Conservation (phyloP, 192 early-diverging fungal genomes). For the Coemansia sp. region DNA sequence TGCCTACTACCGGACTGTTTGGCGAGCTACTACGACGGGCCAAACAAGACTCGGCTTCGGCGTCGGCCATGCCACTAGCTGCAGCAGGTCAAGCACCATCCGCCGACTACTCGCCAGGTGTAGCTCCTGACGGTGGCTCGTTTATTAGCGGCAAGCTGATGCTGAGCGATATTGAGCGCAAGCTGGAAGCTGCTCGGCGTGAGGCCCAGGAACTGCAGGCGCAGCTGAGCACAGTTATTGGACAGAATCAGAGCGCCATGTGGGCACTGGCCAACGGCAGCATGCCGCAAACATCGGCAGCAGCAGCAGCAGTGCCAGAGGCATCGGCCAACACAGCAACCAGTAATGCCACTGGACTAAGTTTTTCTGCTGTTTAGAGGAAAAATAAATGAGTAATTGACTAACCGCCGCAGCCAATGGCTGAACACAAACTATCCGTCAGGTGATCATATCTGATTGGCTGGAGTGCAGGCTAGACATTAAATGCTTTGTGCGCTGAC, state of each 20-base stretch:
- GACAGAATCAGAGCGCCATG: constrained; percentile 46
- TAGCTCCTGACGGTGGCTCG: background rate
- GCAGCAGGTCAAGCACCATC: no score
- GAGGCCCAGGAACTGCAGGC: constrained; percentile 46
- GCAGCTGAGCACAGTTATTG: constrained; percentile 47
- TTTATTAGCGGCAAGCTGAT: constrained; percentile 28
- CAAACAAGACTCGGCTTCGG: constrained; percentile 16
- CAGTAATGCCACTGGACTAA: no score
- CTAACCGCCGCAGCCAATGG: background rate
- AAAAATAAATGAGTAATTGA: no score
- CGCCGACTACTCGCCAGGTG: background rate
- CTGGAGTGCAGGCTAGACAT: background rate
- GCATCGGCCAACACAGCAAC: background rate
- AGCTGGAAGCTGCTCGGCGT: constrained; percentile 31
- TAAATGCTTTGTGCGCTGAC: background rate
- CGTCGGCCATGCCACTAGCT: no score
- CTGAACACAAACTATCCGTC: background rate
- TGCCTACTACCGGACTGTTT: constrained; percentile 44
- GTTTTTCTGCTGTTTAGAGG: constrained; percentile 1
- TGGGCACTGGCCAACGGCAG: constrained; percentile 32
- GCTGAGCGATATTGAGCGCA: constrained; percentile 45
- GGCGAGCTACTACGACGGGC: constrained; percentile 45
- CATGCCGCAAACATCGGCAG: constrained; percentile 4
- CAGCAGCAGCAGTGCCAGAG: constrained; percentile 1
- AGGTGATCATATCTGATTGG: background rate